Evolutionary conservation across 805 yeast species (phyloP), one percentile per base, ranked within the genome.

Genomic region (Zygosaccharomyces bailii): DNA sequence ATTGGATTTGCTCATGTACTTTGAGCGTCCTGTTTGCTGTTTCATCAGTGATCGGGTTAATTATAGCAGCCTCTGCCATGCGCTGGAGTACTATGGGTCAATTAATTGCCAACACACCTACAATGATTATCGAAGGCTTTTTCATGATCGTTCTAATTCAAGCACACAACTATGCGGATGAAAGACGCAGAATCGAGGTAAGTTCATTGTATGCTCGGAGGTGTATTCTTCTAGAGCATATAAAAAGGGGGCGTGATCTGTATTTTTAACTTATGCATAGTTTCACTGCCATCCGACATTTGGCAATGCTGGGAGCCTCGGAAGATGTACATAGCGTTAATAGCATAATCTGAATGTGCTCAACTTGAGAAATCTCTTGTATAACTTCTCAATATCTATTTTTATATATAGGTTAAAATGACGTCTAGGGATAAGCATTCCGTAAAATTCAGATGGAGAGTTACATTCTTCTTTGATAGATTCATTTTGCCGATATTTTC

Each of bases 71-170:
- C 23, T 58, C 66, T 6, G 65, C 53, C 14, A 43, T 70, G 52
- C 52, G 47, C 31, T 70, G 74, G 73, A 63, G 61, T 40, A 62
- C 64, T 3, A 69, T 71, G 4, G 74, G 71, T 30, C 74, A 70
- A 51, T 56, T 70, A 36, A 46, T 70, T 29, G 61, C 64, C 25
- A 71, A 70, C 44, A 66, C 72, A 0, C 74, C 74, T 30, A 68
- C 74, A 0, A 70, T 68, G 72, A 70, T 70, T 50, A 68, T 71
- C 30, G 74, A 70, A 48, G 72, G 65, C 14, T 71, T 70, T 45
- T 69, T 69, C 51, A 39, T 69, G 38, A 53, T 71, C 27, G 66
- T 70, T 23, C 49, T 70, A 21, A 46, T 69, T 20, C 71, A 68
- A 42, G 72, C 71, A 3, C 73, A 69, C 46, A 62, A 63, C 44